Evolutionary conservation across 148 eudicot genomes (phyloP).

Genomic region (Vaccinium macrocarpon): DNA sequence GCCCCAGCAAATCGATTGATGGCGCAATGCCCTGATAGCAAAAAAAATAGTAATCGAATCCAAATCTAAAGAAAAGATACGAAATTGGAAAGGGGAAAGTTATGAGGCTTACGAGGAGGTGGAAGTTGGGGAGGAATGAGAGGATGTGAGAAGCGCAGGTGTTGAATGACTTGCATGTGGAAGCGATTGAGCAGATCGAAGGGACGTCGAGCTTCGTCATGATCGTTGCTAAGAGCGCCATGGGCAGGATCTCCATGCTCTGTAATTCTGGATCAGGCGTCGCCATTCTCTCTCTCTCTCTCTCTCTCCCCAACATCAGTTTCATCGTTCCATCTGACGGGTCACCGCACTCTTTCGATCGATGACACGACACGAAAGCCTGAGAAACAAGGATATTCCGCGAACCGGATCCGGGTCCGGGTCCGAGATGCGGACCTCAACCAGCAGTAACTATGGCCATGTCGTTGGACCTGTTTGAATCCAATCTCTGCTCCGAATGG

Average conservation of each 20-base stretch:
- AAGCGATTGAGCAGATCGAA: conserved; percentile 69
- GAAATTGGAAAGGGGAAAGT: not conserved
- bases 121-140: conserved; percentile 67
- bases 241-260: conserved; percentile 60
- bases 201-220: conserved; percentile 73
- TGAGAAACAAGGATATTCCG: not conserved
- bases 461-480: no score
- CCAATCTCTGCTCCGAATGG: no score
- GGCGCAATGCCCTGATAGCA: conserved; percentile 62
- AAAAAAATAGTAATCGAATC: not conserved
- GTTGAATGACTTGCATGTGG: conserved; percentile 69
- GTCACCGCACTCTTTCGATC: not conserved
- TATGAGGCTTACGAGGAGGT: conserved; percentile 55
- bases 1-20: conserved; percentile 52
- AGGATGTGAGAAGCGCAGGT: conserved; percentile 65
- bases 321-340: not conserved
- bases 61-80: not conserved
- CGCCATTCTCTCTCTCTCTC: conserved; percentile 12
- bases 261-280: not conserved
- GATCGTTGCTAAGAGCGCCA: conserved; percentile 65
- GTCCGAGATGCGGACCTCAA: no score
- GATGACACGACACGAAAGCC: not conserved
- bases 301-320: not conserved
- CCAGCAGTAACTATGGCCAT: no score
- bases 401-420: not conserved